phyloP scores from a whole-genome alignment of 352 stramenopile species.

The Pelagophyceae sp. region DNA sequence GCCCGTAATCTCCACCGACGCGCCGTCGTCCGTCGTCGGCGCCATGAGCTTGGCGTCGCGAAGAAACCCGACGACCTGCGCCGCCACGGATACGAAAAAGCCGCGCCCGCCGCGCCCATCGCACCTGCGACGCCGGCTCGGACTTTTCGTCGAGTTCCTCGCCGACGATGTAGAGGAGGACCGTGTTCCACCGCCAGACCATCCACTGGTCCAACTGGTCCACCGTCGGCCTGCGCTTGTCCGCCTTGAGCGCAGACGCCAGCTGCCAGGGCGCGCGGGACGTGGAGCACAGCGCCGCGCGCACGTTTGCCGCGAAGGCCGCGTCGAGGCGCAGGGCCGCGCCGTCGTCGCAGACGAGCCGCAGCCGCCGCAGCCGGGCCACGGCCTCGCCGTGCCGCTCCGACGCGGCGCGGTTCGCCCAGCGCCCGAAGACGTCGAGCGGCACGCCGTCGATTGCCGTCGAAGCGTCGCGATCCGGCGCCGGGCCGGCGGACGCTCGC shows the following conservation, averaged over 20 bases:
- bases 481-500: too few relatives aligned
- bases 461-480: too few relatives aligned
- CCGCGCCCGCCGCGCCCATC: background rate
- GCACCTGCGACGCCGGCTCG: background rate
- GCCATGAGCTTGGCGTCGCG: background rate
- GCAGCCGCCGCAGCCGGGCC: background rate
- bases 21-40: background rate
- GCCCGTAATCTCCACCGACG: background rate
- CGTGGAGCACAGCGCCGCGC: background rate
- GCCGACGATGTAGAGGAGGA: constrained; percentile 1
- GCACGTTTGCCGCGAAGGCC: background rate
- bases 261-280: background rate
- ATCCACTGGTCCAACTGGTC: constrained; percentile 10
- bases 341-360: background rate
- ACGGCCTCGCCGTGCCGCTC: background rate
- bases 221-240: background rate
- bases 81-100: background rate
- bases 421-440: background rate
- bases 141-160: background rate
- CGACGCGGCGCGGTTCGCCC: too few relatives aligned
- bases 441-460: too few relatives aligned
- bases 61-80: background rate
- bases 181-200: constrained; percentile 10
- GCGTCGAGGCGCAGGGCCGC: background rate
- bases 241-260: background rate